These are phyloP conservation scores for Trichothecium sympodiale DNA, from an alignment of 2,329 filamentous ascomycete species.

Conservation along the genomic window DNA sequence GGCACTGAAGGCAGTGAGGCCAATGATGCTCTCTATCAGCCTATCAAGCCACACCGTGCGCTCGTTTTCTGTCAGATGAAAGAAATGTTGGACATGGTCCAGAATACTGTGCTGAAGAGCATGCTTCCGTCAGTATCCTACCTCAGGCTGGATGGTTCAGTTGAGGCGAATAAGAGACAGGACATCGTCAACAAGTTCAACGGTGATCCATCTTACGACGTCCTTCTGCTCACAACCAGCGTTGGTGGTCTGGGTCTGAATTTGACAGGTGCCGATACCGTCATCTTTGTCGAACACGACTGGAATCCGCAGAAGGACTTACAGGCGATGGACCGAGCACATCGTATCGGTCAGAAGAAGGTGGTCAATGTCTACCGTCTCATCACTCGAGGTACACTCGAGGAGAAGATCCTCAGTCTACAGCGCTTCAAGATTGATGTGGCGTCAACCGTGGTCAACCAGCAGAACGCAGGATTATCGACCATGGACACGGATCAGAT, in stretches of 20 bases:
- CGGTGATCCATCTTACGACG: conserved; percentile 92
- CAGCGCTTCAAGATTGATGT: conserved; percentile 99
- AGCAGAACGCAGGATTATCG: conserved; percentile 87
- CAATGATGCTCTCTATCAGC: conserved; percentile 55
- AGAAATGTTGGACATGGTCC: conserved; percentile 99
- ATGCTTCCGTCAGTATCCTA: conserved; percentile 89
- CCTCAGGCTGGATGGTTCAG: conserved; percentile 83
- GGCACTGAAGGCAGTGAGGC: conserved; percentile 58
- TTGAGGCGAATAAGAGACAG: conserved; percentile 87
- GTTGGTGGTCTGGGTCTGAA: conserved; percentile 93
- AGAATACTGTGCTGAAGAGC: conserved; percentile 81
- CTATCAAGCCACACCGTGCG: conserved; percentile 90
- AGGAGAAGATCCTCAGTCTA: conserved; percentile 96
- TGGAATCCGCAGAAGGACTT: conserved; percentile 99
- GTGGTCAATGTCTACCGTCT: conserved; percentile 97
- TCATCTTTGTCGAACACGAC: conserved; percentile 98
- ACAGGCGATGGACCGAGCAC: conserved; percentile 96
- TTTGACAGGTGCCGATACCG: conserved; percentile 90
- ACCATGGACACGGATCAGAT: conserved; percentile 99
- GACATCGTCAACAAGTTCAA: conserved; percentile 99
- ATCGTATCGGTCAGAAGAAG: conserved; percentile 98
- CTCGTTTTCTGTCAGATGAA: conserved; percentile 99
- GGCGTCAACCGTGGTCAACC: conserved; percentile 94
- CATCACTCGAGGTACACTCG: conserved; percentile 87
- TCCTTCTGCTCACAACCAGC: conserved; percentile 83